Evolutionary conservation across 495 filamentous ascomycete genomes (phyloP).

Genomic region (Talaromyces adpressus): DNA sequence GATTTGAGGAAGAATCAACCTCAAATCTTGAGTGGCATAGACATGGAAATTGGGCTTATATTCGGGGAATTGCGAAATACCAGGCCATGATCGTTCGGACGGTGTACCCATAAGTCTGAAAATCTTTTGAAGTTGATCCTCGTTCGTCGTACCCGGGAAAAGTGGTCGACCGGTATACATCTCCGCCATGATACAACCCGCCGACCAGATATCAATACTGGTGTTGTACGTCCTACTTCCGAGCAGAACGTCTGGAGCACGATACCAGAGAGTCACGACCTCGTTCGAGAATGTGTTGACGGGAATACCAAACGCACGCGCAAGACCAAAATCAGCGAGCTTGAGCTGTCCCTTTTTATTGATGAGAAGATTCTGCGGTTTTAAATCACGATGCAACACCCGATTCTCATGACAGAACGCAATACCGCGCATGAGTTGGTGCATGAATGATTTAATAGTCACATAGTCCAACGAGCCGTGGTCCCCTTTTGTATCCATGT

Average conservation of each 20-base stretch:
- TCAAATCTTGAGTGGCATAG: conserved; percentile 88
- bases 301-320: conserved; percentile 89
- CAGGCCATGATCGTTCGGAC: conserved; percentile 86
- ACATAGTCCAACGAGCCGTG: conserved; percentile 73
- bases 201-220: conserved; percentile 96
- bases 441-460: conserved; percentile 97
- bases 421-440: conserved; percentile 87
- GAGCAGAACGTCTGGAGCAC: conserved; percentile 86
- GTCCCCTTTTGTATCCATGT: conserved; percentile 89
- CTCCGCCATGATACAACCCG: conserved; percentile 97
- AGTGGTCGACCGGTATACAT: conserved; percentile 92
- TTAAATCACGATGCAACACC: conserved; percentile 91
- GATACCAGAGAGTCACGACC: conserved; percentile 95
- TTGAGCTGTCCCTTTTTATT: conserved; percentile 88
- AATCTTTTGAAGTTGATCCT: conserved; percentile 91
- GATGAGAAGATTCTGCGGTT: conserved; percentile 92
- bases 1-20: conserved; percentile 80
- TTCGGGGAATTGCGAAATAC: conserved; percentile 82
- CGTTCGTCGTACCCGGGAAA: conserved; percentile 93
- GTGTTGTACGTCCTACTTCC: conserved; percentile 92
- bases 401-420: conserved; percentile 96
- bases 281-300: conserved; percentile 99
- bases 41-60: conserved; percentile 92
- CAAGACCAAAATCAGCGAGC: conserved; percentile 91
- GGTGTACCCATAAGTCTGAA: conserved; percentile 97